Percentiles rank a stretch among this genome's conserved stretches.
phyloP scores from a whole-genome alignment of 805 yeast genomes.

The Yarrowia divulgata region DNA sequence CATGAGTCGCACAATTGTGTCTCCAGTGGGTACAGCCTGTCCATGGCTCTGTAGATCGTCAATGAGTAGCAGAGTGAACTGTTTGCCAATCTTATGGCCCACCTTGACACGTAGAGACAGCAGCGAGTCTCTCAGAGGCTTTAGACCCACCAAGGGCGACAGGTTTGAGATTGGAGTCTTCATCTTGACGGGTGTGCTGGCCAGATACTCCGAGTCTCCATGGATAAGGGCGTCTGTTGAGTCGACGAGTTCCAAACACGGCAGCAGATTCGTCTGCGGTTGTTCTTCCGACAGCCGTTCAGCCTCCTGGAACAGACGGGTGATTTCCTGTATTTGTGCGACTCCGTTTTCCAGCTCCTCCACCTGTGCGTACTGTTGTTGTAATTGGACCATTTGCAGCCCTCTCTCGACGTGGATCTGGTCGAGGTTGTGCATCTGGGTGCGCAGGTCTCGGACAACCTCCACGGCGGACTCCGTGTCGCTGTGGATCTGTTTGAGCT shows the following conservation, averaged over 20 bases:
- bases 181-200: constrained; percentile 15
- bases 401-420: constrained; percentile 60
- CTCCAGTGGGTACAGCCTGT: constrained; percentile 56
- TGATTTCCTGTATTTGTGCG: constrained; percentile 59
- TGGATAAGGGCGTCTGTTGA: constrained; percentile 63
- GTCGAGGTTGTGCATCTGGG: constrained; percentile 58
- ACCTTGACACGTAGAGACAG: constrained; percentile 65
- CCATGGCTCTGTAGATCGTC: constrained; percentile 69
- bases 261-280: constrained; percentile 54
- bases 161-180: constrained; percentile 54
- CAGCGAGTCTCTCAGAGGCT: constrained; percentile 60
- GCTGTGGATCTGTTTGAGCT: constrained; percentile 66
- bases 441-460: constrained; percentile 57
- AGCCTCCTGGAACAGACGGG: constrained; percentile 59
- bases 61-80: constrained; percentile 63
- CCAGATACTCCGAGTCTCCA: constrained; percentile 52
- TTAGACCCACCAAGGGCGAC: constrained; percentile 59
- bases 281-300: constrained; percentile 53
- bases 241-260: constrained; percentile 65
- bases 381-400: constrained; percentile 57
- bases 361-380: constrained; percentile 64
- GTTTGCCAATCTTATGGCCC: constrained; percentile 69
- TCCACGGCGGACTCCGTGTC: constrained; percentile 55
- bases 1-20: constrained; percentile 60
- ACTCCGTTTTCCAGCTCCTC: constrained; percentile 68